Conservation (phyloP, 2,329 filamentous ascomycete species). For the Penicillium frequentans region DNA sequence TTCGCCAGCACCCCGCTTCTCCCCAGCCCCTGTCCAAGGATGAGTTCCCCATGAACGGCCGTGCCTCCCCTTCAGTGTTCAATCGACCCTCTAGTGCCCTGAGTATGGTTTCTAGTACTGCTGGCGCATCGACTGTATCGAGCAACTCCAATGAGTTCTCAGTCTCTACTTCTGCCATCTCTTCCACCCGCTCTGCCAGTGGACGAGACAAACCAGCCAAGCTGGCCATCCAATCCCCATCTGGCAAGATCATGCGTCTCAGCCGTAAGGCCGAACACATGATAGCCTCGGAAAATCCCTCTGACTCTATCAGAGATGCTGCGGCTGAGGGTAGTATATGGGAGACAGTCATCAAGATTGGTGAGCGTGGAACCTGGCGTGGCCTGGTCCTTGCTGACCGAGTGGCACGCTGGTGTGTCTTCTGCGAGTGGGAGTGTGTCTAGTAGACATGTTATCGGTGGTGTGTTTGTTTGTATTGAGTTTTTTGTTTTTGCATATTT, state of each 20-base stretch:
- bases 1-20: slow-evolving; percentile 84
- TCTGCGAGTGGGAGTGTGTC: slow-evolving; percentile 65
- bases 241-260: slow-evolving; percentile 84
- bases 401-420: slow-evolving; percentile 68
- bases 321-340: slow-evolving; percentile 57
- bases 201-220: slow-evolving; percentile 79
- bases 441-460: slow-evolving; percentile 29
- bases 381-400: slow-evolving; percentile 65
- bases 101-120: slow-evolving; percentile 60
- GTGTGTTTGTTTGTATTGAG: background rate
- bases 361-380: slow-evolving; percentile 63
- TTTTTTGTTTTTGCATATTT: slow-evolving; percentile 1
- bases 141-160: slow-evolving; percentile 43
- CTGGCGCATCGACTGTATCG: slow-evolving; percentile 53
- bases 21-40: slow-evolving; percentile 43
- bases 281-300: slow-evolving; percentile 31
- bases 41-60: slow-evolving; percentile 39
- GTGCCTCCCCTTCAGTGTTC: slow-evolving; percentile 53
- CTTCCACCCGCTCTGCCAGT: slow-evolving; percentile 40
- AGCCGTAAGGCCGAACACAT: slow-evolving; percentile 50
- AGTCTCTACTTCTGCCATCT: slow-evolving; percentile 54
- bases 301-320: slow-evolving; percentile 38
- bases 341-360: slow-evolving; percentile 68
- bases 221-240: slow-evolving; percentile 88
- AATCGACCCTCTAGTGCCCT: slow-evolving; percentile 59